Percentiles rank a stretch among this genome's conserved stretches.
Conservation (phyloP, 768 basidiomycete genomes). For the Fomitopsis serialis region DNA sequence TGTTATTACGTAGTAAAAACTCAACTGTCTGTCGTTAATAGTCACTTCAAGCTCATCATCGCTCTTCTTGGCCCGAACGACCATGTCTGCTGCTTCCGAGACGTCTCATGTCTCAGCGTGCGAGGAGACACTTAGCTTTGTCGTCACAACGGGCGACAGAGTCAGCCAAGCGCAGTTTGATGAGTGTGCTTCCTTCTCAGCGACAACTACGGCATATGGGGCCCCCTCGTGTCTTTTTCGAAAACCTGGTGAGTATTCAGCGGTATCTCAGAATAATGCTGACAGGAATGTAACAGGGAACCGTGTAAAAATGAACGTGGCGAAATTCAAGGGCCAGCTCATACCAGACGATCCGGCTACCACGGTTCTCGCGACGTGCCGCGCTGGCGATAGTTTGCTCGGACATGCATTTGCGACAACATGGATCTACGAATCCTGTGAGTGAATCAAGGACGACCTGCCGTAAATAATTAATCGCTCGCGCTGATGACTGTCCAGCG, state of each 20-base stretch:
- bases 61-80: too few relatives aligned
- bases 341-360: conserved; percentile 8
- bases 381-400: conserved; percentile 11
- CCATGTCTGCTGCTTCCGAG: too few relatives aligned
- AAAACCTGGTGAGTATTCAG: conserved; percentile 9
- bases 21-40: too few relatives aligned
- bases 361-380: conserved; percentile 18
- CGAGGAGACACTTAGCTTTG: not conserved
- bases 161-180: conserved; percentile 7
- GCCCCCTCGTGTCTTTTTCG: conserved; percentile 1
- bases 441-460: not conserved
- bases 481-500: not conserved
- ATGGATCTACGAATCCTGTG: conserved; percentile 24
- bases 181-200: conserved; percentile 24
- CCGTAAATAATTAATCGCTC: not conserved
- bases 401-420: conserved; percentile 28
- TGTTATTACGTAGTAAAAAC: too few relatives aligned
- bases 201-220: conserved; percentile 27
- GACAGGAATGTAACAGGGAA: not conserved
- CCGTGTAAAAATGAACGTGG: conserved; percentile 6
- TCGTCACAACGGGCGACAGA: not conserved
- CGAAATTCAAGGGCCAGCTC: conserved; percentile 6
- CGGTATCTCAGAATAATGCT: not conserved
- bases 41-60: too few relatives aligned
- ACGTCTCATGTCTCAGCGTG: too few relatives aligned